Evolutionary conservation across 106 monocot genomes (phyloP).

Genomic region (Dendrobium nobile): DNA sequence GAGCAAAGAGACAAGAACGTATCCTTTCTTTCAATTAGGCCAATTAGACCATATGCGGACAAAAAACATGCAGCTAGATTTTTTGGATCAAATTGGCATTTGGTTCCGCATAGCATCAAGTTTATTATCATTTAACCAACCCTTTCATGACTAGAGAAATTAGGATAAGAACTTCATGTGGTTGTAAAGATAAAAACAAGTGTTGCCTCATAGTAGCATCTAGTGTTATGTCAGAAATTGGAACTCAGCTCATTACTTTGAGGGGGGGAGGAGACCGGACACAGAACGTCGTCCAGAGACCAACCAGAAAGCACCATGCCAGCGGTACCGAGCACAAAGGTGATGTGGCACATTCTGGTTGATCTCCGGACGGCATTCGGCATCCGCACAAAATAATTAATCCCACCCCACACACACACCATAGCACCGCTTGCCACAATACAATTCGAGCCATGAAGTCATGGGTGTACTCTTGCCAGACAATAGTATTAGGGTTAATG

Average conservation of each 20-base stretch:
- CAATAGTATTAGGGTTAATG: not conserved
- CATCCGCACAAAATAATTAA: too few relatives aligned
- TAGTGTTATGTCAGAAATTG: not conserved
- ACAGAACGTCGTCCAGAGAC: too few relatives aligned
- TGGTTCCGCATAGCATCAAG: not conserved
- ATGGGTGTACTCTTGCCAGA: not conserved
- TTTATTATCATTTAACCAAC: not conserved
- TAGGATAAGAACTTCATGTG: not conserved
- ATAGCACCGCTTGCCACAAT: not conserved
- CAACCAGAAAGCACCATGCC: too few relatives aligned
- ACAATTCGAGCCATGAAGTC: not conserved
- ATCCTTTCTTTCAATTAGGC: not conserved
- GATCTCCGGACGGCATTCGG: too few relatives aligned
- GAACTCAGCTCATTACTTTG: not conserved
- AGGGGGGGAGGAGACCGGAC: not conserved
- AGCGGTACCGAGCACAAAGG: too few relatives aligned
- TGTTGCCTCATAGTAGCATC: not conserved
- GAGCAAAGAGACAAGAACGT: not conserved
- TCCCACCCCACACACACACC: not conserved
- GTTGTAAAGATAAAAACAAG: not conserved
- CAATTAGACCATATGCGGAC: not conserved
- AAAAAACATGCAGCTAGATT: not conserved
- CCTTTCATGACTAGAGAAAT: not conserved
- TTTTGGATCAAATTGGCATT: not conserved
- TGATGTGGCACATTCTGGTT: too few relatives aligned